These are phyloP conservation scores for Sporobolomyces roseus DNA, from an alignment of 768 basidiomycete species.

Conservation along the genomic window DNA sequence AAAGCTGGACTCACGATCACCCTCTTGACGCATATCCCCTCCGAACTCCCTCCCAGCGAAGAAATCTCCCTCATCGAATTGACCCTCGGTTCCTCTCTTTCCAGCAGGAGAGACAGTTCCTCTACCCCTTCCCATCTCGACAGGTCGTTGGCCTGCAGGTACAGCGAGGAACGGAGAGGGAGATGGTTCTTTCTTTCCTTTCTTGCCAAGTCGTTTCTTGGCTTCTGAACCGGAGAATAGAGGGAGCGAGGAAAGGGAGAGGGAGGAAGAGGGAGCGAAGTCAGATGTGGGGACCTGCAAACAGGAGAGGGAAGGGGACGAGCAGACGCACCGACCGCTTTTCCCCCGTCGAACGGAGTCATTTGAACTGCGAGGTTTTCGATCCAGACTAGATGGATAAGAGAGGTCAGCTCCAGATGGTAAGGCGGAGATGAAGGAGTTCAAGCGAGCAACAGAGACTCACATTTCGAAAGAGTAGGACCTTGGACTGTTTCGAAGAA, in stretches of 20 bases:
- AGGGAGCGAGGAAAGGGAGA: neutral
- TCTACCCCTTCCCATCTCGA: neutral
- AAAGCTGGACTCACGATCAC: neutral
- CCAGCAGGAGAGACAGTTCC: neutral
- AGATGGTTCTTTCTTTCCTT: no score
- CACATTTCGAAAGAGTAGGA: slow-evolving; percentile 10
- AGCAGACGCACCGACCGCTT: neutral
- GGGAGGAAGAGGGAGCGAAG: neutral
- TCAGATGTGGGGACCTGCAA: neutral
- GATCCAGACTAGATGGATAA: slow-evolving; percentile 26
- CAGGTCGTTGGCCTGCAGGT: neutral
- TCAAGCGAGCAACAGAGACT: neutral
- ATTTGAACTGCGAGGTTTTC: neutral
- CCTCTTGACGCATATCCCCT: neutral
- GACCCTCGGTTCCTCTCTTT: neutral
- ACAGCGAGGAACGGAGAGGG: neutral
- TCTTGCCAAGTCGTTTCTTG: neutral
- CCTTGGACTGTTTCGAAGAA: slow-evolving; percentile 5
- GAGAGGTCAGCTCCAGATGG: neutral
- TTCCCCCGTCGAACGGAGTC: slow-evolving; percentile 20
- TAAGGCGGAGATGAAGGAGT: neutral
- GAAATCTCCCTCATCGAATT: slow-evolving; percentile 6
- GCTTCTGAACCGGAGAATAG: neutral
- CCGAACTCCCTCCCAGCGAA: slow-evolving; percentile 17
- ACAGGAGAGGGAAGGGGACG: neutral